Evolutionary conservation across 139 green algal genomes (phyloP), one percentile per base, ranked within the genome.

Genomic region (Volvox reticuliferus): DNA sequence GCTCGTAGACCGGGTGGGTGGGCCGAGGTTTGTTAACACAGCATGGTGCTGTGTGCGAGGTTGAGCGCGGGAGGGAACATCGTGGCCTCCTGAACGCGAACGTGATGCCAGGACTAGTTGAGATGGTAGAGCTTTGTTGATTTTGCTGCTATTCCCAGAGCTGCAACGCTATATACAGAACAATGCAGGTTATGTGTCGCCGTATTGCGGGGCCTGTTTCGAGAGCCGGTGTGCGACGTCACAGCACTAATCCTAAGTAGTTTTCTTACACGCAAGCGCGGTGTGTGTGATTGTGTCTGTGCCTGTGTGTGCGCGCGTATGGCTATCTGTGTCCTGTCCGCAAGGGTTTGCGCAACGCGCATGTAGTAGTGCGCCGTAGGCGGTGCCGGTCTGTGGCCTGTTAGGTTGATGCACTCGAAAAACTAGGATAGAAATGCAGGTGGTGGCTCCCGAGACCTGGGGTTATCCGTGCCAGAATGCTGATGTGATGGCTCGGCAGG

Each of bases 131-230:
- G 44, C 44, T 55, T 82, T 67, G 78, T 84, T 84, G 37, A 1
- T 32, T 33, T 68, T 68, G 78, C 78, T 65, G 35, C 78, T 35
- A 84, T 81, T 61, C 67, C 78, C 78, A 84, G 37, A 84, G 78
- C 78, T 84, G 78, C 78, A 84, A 84, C 78, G 78, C 78, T 84
- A 84, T 84, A 84, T 84, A 84, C 78, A 84, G 19, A 35, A 35
- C 37, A 68, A 63, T 68, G 78, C 78, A 84, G 78, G 78, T 63
- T 84, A 67, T 26, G 22, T 84, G 36, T 84, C 78, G 78, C 78
- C 35, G 32, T 65, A 84, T 65, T 84, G 78, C 32, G 36, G 78
- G 44, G 78, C 78, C 19, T 22, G 28, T 84, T 37, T 67, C 30
- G 78, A 84, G 78, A 61, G 32, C 36, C 36, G 36, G 44, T 73